A percentile compares a stretch with the other conserved stretches of the same genome.
Conservation (phyloP, 495 filamentous ascomycete genomes). For the Xylaria palmicola region DNA sequence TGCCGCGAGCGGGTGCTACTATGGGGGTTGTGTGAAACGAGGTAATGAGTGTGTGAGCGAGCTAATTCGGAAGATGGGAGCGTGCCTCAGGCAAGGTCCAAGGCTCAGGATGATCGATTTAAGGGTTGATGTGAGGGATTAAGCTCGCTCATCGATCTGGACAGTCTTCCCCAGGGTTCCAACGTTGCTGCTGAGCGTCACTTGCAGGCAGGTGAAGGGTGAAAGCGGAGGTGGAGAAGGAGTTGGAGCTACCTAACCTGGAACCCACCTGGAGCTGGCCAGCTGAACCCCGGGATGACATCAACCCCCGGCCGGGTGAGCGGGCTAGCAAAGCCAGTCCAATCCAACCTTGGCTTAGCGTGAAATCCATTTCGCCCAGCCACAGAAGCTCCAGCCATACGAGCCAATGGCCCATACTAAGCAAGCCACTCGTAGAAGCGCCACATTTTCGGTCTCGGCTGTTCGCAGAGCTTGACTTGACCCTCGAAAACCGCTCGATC, state of each 20-base stretch:
- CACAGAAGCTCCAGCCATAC: background rate
- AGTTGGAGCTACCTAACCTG: slow-evolving; percentile 15
- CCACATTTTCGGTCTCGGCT: slow-evolving; percentile 4
- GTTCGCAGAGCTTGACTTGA: slow-evolving; percentile 23
- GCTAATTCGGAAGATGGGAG: background rate
- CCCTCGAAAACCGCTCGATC: slow-evolving; percentile 47
- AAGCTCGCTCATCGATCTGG: slow-evolving; percentile 5
- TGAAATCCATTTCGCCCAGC: background rate
- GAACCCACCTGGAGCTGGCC: slow-evolving; percentile 7
- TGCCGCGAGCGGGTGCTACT: no score
- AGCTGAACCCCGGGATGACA: slow-evolving; percentile 7
- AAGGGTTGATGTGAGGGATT: background rate
- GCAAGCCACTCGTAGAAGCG: slow-evolving; percentile 3
- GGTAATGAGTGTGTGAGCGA: background rate
- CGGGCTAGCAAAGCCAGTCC: background rate
- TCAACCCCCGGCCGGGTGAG: background rate
- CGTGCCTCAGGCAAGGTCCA: background rate
- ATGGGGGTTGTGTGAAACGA: no score
- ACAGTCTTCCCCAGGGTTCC: slow-evolving; percentile 10
- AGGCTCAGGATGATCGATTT: slow-evolving; percentile 8
- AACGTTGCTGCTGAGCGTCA: background rate
- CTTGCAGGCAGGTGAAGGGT: background rate
- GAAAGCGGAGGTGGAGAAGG: slow-evolving; percentile 20
- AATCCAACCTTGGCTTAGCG: slow-evolving; percentile 1
- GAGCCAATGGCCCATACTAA: background rate